Conservation (phyloP, 2,329 filamentous ascomycete genomes). For the Xylariaceae sp. region DNA sequence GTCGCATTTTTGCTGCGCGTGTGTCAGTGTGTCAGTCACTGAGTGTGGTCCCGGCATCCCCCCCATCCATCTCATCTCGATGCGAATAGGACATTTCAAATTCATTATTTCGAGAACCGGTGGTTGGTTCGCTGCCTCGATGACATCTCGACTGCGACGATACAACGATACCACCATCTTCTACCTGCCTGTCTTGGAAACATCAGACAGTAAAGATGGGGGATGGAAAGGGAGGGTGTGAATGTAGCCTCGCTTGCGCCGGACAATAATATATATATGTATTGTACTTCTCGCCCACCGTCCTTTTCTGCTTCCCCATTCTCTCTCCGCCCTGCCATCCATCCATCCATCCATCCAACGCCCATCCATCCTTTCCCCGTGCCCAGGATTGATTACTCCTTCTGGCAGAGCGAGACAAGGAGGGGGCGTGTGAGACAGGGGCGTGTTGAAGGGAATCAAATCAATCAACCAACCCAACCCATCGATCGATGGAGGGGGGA, state of each 20-base stretch:
- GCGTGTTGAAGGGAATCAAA: background rate
- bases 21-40: too few relatives aligned
- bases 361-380: background rate
- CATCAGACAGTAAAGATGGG: background rate
- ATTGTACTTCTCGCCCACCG: conserved; percentile 11
- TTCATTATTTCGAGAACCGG: too few relatives aligned
- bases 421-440: background rate
- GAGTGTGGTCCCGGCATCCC: too few relatives aligned
- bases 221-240: conserved; percentile 13
- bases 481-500: conserved; percentile 4
- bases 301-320: background rate
- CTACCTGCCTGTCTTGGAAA: background rate
- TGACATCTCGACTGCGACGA: too few relatives aligned
- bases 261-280: conserved; percentile 6
- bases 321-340: background rate
- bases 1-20: background rate
- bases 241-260: conserved; percentile 7
- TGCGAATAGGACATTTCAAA: too few relatives aligned
- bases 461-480: conserved; percentile 8
- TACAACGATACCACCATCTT: background rate
- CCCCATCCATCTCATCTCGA: too few relatives aligned
- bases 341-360: background rate
- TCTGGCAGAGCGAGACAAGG: background rate
- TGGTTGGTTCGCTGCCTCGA: too few relatives aligned
- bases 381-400: background rate